These are phyloP conservation scores for Vigna mungo DNA, from an alignment of 306 rosid genomes.

Conservation along the genomic window DNA sequence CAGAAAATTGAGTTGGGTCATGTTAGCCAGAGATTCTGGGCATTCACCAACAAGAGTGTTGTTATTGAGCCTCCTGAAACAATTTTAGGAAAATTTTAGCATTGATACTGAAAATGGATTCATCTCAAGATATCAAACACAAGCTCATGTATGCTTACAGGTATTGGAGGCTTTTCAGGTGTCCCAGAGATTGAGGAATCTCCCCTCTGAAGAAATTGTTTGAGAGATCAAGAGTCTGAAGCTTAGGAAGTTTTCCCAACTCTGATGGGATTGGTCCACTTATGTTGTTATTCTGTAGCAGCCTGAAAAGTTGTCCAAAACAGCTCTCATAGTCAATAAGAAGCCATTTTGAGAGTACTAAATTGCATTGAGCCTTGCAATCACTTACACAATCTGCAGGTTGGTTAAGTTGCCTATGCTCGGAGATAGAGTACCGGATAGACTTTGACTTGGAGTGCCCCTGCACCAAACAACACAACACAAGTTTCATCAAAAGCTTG, in stretches of 20 bases:
- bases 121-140: slow-evolving; percentile 21
- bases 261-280: slow-evolving; percentile 82
- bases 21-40: slow-evolving; percentile 81
- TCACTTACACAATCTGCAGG: slow-evolving; percentile 94
- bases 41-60: slow-evolving; percentile 81
- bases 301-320: slow-evolving; percentile 58
- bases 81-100: slow-evolving; percentile 34
- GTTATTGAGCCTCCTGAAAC: slow-evolving; percentile 90
- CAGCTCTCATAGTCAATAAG: slow-evolving; percentile 36
- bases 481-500: slow-evolving; percentile 41
- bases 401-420: slow-evolving; percentile 96
- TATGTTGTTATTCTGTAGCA: slow-evolving; percentile 91
- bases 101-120: slow-evolving; percentile 29
- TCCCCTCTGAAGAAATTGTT: slow-evolving; percentile 74
- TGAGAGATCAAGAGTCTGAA: slow-evolving; percentile 92
- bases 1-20: slow-evolving; percentile 93
- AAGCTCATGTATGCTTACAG: slow-evolving; percentile 61
- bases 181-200: slow-evolving; percentile 76
- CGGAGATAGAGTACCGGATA: slow-evolving; percentile 88
- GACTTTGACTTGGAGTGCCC: slow-evolving; percentile 95
- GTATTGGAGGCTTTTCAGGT: slow-evolving; percentile 79
- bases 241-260: slow-evolving; percentile 80
- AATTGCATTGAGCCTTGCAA: neutral
- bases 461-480: slow-evolving; percentile 59
- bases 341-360: slow-evolving; percentile 29